Conservation (phyloP, 331 rosid genomes). For the Erythrophleum ivorense region DNA sequence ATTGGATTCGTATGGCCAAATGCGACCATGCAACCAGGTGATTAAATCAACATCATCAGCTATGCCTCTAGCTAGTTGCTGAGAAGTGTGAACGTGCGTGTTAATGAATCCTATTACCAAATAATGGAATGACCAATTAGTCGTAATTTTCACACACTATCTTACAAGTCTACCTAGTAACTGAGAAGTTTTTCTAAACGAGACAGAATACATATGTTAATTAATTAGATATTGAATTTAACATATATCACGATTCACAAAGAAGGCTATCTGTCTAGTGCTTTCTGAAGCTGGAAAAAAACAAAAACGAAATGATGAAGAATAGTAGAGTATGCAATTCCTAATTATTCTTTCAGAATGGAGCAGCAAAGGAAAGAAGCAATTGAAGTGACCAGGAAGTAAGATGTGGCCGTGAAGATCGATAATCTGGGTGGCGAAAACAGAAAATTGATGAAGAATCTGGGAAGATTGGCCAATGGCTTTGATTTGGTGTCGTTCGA, state of each 20-base stretch:
- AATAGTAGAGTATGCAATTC: neutral
- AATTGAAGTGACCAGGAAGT: conserved; percentile 56
- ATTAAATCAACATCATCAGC: conserved; percentile 89
- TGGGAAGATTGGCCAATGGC: conserved; percentile 66
- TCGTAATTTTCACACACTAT: neutral
- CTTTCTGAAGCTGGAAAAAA: neutral
- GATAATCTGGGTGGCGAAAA: conserved; percentile 46
- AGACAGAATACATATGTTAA: neutral
- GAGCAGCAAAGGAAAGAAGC: neutral
- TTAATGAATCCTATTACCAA: conserved; percentile 63
- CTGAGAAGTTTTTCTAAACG: neutral
- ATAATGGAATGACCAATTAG: neutral
- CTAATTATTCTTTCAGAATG: neutral
- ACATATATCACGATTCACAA: neutral
- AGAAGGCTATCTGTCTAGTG: neutral
- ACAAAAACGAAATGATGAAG: neutral
- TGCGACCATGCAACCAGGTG: conserved; percentile 86
- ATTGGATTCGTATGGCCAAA: conserved; percentile 93
- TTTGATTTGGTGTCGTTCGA: conserved; percentile 54
- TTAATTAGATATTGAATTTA: neutral
- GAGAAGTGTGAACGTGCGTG: conserved; percentile 87
- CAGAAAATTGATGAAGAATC: conserved; percentile 56
- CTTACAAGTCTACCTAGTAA: neutral
- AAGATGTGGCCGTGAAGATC: conserved; percentile 71
- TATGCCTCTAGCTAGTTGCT: conserved; percentile 84